A percentile compares a stretch with the other conserved stretches of the same genome.
phyloP scores from a whole-genome alignment of 192 early-diverging fungal genomes.

The Piromyces finnis region DNA sequence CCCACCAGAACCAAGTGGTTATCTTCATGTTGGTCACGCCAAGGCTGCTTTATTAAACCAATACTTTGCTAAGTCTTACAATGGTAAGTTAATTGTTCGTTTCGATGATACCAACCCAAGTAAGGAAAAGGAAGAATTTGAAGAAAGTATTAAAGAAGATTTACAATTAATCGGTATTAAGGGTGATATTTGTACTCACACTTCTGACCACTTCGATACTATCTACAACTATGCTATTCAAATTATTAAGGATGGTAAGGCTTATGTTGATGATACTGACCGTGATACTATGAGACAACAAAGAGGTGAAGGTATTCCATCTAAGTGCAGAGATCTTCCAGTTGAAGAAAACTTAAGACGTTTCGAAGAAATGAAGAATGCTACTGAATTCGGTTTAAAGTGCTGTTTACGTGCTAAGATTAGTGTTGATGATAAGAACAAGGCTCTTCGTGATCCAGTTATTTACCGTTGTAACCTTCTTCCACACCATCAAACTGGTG shows the following conservation, averaged over 20 bases:
- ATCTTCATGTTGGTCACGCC: conserved; percentile 97
- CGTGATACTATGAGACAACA: conserved; percentile 70
- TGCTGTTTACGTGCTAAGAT: conserved; percentile 95
- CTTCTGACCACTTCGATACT: conserved; percentile 80
- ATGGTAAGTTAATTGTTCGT: conserved; percentile 83
- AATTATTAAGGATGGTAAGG: conserved; percentile 71
- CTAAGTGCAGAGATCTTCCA: conserved; percentile 59
- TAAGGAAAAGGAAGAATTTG: conserved; percentile 93
- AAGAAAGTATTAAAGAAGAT: conserved; percentile 90
- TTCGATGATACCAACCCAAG: conserved; percentile 98
- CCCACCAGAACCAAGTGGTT: conserved; percentile 96
- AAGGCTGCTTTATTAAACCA: conserved; percentile 97
- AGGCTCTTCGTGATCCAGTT: conserved; percentile 87
- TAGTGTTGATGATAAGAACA: conserved; percentile 66
- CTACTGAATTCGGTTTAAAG: conserved; percentile 56
- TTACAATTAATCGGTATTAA: conserved; percentile 70
- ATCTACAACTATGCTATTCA: conserved; percentile 69
- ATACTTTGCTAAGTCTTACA: conserved; percentile 77
- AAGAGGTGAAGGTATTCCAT: conserved; percentile 64
- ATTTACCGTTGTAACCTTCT: conserved; percentile 84
- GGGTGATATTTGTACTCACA: conserved; percentile 60
- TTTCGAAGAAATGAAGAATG: conserved; percentile 84
- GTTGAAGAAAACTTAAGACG: conserved; percentile 80
- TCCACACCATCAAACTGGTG: conserved; percentile 80
- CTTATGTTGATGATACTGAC: conserved; percentile 88